phyloP scores from a whole-genome alignment of 768 basidiomycete species.

The Russula lepida region DNA sequence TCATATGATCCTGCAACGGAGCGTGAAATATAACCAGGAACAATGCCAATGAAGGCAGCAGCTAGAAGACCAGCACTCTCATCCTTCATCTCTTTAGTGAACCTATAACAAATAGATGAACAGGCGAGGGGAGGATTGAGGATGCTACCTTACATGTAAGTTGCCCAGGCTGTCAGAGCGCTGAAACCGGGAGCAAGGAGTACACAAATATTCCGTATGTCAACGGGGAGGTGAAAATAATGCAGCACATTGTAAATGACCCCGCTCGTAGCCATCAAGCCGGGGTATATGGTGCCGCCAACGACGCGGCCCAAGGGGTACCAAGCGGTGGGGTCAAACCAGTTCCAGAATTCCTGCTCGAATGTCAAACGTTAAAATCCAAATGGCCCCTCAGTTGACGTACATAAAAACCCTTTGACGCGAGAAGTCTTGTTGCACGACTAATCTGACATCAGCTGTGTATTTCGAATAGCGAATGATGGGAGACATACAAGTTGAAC shows the following conservation, averaged over 20 bases:
- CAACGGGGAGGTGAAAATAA: conserved; percentile 86
- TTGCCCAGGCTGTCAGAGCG: conserved; percentile 92
- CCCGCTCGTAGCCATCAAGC: conserved; percentile 96
- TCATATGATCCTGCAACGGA: conserved; percentile 99
- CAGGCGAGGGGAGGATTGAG: background rate
- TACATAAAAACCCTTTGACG: conserved; percentile 93
- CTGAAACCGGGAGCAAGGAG: conserved; percentile 95
- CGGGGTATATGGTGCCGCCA: conserved; percentile 97
- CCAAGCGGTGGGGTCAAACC: conserved; percentile 99
- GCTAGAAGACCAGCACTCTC: conserved; percentile 94
- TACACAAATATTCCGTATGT: conserved; percentile 95
- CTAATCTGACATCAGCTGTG: conserved; percentile 33
- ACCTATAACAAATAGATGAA: conserved; percentile 39
- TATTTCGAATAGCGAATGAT: background rate
- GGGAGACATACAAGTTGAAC: conserved; percentile 88
- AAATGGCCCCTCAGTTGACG: conserved; percentile 26
- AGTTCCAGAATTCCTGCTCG: conserved; percentile 95
- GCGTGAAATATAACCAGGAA: conserved; percentile 96
- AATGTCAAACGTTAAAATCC: conserved; percentile 7
- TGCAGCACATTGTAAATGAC: conserved; percentile 92
- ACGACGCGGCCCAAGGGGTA: conserved; percentile 98
- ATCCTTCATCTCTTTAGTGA: conserved; percentile 94
- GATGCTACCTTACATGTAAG: conserved; percentile 61
- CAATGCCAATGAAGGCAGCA: conserved; percentile 96
- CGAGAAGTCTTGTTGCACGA: conserved; percentile 87